Base-by-base conservation (phyloP, 169 alveolate species). In the Plasmodium sp. region DNA sequence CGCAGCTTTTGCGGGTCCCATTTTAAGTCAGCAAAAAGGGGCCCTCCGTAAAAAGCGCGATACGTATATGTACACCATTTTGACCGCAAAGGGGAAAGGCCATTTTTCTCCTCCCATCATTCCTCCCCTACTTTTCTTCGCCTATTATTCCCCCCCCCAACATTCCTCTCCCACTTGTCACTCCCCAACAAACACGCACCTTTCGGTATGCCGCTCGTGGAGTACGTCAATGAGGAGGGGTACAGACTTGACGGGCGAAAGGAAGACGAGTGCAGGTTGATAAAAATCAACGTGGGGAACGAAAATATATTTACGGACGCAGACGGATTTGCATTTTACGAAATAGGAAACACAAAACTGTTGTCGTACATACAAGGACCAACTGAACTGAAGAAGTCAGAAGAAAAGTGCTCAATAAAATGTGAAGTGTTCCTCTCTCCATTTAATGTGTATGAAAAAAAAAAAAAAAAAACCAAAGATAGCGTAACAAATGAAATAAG, bases 161-260 rank as follows among this genome's bases (percentile, higher is more conserved):
- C 16, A 14, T 51, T 72, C 81, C 81, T 33, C n/a, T 1, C 43
- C n/a, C 81, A 31, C 18, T 33, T 72, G 12, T 14, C n/a, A n/a
- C 43, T 18, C n/a, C 81, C 16, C 18, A 72, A 33, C 34, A 75
- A 34, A 75, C 45, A 75, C 45, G 22, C 34, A 75, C 27, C 33
- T 75, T 18, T 41, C 39, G 56, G 56, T 62, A 88, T 88, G 94
- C 80, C 94, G 33, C 58, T 73, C 67, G 34, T 95, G 79, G 97
- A 96, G 88, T 96, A 95, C 56, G 16, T 96, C 16, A 96, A 96
- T 93, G 94, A 94, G 58, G 98, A 95, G 81, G 98, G 98, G 31
- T 82, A 94, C 73, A 34, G 98, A 73, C 34, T 96, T 73, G 98
- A 96, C 80, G 98, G 98, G 43, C 92, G 98, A 74, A 86, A 96